Conservation (phyloP, 345 rosid genomes). For the Microthlaspi erraticum region DNA sequence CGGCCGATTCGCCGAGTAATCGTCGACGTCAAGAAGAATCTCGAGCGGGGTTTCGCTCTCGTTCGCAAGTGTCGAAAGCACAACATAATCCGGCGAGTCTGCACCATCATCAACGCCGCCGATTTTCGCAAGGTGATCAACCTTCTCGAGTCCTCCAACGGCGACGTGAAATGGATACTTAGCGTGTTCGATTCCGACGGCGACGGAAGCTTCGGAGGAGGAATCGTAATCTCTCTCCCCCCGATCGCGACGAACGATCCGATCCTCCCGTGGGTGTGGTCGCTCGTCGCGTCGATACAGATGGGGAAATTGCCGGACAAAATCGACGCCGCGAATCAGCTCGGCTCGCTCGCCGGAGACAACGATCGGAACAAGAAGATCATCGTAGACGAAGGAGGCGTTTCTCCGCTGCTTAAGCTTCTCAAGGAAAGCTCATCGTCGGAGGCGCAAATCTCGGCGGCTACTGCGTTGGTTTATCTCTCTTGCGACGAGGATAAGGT, state of each 20-base stretch:
- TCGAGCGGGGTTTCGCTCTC: conserved; percentile 61
- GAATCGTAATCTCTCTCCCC: conserved; percentile 69
- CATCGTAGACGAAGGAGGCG: conserved; percentile 86
- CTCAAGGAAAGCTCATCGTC: conserved; percentile 62
- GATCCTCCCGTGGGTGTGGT: conserved; percentile 92
- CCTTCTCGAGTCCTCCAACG: conserved; percentile 78
- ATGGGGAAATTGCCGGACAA: conserved; percentile 63
- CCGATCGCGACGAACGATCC: conserved; percentile 93
- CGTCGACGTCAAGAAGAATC: conserved; percentile 62
- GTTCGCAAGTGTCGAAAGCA: conserved; percentile 78
- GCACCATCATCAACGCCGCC: conserved; percentile 63
- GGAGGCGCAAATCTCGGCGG: conserved; percentile 80
- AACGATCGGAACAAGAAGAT: conserved; percentile 88
- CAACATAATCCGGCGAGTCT: conserved; percentile 65
- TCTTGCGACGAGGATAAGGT: conserved; percentile 74
- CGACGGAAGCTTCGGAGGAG: conserved; percentile 54
- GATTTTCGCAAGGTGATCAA: conserved; percentile 71
- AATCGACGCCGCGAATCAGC: conserved; percentile 75
- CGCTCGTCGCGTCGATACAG: conserved; percentile 61
- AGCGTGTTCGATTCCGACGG: conserved; percentile 60
- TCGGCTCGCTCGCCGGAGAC: conserved; percentile 69
- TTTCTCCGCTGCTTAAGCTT: conserved; percentile 66
- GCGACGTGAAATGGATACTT: conserved; percentile 82
- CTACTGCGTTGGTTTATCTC: conserved; percentile 49
- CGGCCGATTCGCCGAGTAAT: conserved; percentile 78